Evolutionary conservation across 306 rosid genomes (phyloP), one percentile per base, ranked within the genome.

Genomic region (Citrullus amarus): DNA sequence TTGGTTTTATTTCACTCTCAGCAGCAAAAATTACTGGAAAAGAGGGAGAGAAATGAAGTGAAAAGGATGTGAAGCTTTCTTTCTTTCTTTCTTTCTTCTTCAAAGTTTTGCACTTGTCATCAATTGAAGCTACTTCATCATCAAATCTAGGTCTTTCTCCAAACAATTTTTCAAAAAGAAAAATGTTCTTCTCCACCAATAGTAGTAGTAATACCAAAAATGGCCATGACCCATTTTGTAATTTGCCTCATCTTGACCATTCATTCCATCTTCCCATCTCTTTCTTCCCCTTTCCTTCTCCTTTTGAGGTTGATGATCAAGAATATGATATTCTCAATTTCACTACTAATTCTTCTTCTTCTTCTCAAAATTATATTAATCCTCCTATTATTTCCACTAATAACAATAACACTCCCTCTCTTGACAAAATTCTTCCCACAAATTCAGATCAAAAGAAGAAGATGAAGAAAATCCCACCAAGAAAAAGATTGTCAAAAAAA

Each of bases 131-230:
- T 16, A 62, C 12, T 77, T 38, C 73, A 63, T 38, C 50, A 66
- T 38, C 28, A 66, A 20, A 77, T 73, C 81, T 82, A 87, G 84
- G 90, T 86, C 83, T 82, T 30, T 82, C 46, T 76, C 34, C 55
- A 15, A n/a, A 53, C 20, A 16, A 13, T 2, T 48, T 48, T 48
- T 48, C 17, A 48, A 46, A 46, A 46, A 10, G 15, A 51, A 53
- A 78, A 36, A 89, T 90, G 95, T 87, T 86, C 85, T 56, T 91
- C 43, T 86, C 92, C 87, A 86, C 79, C 82, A 80, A 78, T 9
- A 63, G 20, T 34, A 30, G 75, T 75, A 1, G 20, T 34, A 30
- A 70, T 75, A 75, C 70, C 79, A 41, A 67, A 80, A 85, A 61
- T 75, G 78, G 73, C 32, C 80, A 84, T 63, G 87, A 85, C 81